Conservation (phyloP, 164 flowering plant genomes). For the Aristolochia fimbriata region DNA sequence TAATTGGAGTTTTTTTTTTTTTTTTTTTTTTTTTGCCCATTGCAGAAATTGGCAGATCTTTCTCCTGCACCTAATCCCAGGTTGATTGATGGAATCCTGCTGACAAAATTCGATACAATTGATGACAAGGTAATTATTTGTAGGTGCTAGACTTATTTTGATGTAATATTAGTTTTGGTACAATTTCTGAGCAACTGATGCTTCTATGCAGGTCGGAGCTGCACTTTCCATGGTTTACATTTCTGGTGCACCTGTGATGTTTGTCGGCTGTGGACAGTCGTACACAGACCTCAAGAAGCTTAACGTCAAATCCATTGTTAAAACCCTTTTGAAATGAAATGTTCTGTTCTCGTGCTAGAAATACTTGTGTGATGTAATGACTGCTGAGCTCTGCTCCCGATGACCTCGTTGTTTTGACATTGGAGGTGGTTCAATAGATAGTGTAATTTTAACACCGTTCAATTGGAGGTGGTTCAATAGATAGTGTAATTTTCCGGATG, state of each 20-base stretch:
- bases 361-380: no score
- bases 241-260: constrained; percentile 97
- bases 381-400: no score
- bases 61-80: constrained; percentile 58
- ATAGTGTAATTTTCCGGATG: no score
- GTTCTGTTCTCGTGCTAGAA: not conserved
- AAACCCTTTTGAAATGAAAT: constrained; percentile 71
- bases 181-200: not conserved
- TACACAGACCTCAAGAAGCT: constrained; percentile 91
- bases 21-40: not conserved
- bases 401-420: no score
- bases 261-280: constrained; percentile 96
- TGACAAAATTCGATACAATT: constrained; percentile 92
- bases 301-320: constrained; percentile 80
- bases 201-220: constrained; percentile 75
- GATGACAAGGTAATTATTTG: constrained; percentile 76
- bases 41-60: constrained; percentile 88
- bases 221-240: constrained; percentile 96
- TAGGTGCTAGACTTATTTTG: not conserved
- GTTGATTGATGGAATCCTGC: constrained; percentile 89
- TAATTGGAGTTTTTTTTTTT: not conserved
- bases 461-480: no score
- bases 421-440: no score
- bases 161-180: not conserved
- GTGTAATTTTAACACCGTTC: no score